Evolutionary conservation across 148 eudicot species (phyloP), one percentile per base, ranked within the genome.

Genomic region (Arctostaphylos glauca): DNA sequence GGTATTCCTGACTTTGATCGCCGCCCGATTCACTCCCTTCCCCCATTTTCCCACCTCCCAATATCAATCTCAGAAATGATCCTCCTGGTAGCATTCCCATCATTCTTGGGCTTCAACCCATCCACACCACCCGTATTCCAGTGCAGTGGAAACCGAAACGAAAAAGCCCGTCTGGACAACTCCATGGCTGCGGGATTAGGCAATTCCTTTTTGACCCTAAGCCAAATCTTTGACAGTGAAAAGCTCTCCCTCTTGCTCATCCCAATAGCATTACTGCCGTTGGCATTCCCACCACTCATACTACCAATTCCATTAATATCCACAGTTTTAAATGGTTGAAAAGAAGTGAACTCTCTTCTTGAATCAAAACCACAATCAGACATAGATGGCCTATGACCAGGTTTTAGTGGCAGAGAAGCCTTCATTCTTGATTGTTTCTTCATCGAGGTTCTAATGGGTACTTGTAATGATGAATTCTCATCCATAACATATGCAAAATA

Each of bases 401-500:
- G 89, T 15, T 79, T 90, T 10, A 84, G 70, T 2, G 90, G 91
- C 76, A 89, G 73, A 78, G 66, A 81, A 43, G 83, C 76, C 76
- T 91, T 90, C 52, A 84, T 87, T 47, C 66, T 84, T 1, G 87
- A 81, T 23, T 82, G 88, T 74, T 90, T 91, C 85, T 92, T 95
- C 72, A 81, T 67, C 44, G 90, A 91, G 2, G 90, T 88, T 31
- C 88, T 86, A 43, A 95, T 90, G 41, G 96, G 94, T 0, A 95
- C 98, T 86, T 92, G 89, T n/a, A 96, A 82, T 3, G 91, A 82
- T 7, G 92, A 76, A 78, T 68, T 84, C 81, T 94, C 99, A 81
- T 96, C 97, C 88, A 96, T 84, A 13, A 96, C 91, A 89, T 96
- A 96, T 2, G 94, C 94, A 87, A 94, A 94, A 21, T 97, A 93